These are phyloP conservation scores for Senna siamea DNA, from an alignment of 306 rosid genomes.

Conservation along the genomic window DNA sequence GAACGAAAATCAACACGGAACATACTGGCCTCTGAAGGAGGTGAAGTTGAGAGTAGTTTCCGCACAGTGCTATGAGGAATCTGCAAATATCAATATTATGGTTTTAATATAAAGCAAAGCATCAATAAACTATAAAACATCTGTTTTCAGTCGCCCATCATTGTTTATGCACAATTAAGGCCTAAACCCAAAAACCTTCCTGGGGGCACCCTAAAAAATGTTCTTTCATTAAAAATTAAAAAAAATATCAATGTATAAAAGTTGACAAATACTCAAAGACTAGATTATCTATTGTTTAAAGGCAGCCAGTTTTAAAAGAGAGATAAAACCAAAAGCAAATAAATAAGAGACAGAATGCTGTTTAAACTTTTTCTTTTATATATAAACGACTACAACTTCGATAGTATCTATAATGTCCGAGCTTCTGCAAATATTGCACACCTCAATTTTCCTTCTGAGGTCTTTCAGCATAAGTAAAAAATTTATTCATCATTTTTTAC, in stretches of 20 bases:
- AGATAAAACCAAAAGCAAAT: not conserved
- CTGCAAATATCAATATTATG: conserved; percentile 50
- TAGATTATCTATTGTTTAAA: not conserved
- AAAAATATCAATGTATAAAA: not conserved
- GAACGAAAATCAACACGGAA: conserved; percentile 95
- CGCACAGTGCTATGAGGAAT: conserved; percentile 68
- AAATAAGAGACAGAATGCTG: not conserved
- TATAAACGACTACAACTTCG: not conserved
- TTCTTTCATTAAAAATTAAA: not conserved
- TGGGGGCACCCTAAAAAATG: not conserved
- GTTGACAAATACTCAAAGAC: not conserved
- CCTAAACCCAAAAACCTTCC: not conserved
- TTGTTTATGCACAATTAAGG: not conserved
- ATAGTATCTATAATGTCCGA: not conserved
- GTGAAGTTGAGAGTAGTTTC: conserved; percentile 77
- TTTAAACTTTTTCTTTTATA: not conserved
- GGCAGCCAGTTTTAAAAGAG: not conserved
- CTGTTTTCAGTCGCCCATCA: too few relatives aligned
- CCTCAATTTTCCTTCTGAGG: not conserved
- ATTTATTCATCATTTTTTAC: conserved; percentile 18
- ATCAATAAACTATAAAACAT: conserved; percentile 28
- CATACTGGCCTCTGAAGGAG: conserved; percentile 79
- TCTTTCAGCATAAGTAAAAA: not conserved
- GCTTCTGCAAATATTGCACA: not conserved
- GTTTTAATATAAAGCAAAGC: conserved; percentile 27